phyloP scores from a whole-genome alignment of 2,329 filamentous ascomycete genomes.

The Monosporascus sp. region DNA sequence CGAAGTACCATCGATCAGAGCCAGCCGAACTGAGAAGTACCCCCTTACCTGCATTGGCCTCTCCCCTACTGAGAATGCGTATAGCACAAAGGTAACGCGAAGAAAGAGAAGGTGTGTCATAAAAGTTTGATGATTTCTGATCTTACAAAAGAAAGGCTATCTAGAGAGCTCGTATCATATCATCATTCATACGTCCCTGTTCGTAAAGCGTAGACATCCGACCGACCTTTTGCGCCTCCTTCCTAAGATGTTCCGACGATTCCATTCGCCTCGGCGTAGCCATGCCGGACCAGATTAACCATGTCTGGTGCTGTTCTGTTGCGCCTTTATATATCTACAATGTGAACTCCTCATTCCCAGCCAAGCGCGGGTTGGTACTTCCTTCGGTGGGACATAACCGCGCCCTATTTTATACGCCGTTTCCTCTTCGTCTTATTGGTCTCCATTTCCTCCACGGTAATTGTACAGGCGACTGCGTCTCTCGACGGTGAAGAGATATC shows the following conservation, averaged over 20 bases:
- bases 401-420: conserved; percentile 1
- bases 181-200: conserved; percentile 27
- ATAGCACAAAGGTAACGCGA: conserved; percentile 2
- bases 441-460: background rate
- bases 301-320: conserved; percentile 4
- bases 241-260: conserved; percentile 8
- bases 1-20: too few relatives aligned
- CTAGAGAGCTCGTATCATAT: conserved; percentile 21
- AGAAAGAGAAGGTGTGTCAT: too few relatives aligned
- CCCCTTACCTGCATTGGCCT: too few relatives aligned
- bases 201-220: conserved; percentile 23
- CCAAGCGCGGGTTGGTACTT: conserved; percentile 1
- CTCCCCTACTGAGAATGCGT: too few relatives aligned
- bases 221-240: conserved; percentile 5
- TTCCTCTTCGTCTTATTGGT: background rate
- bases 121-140: too few relatives aligned
- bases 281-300: conserved; percentile 2
- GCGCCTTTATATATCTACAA: conserved; percentile 17
- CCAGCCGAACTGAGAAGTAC: too few relatives aligned
- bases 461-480: conserved; percentile 1
- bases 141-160: background rate
- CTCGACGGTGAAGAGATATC: conserved; percentile 1
- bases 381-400: background rate
- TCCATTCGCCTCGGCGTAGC: conserved; percentile 1
- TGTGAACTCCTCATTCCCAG: conserved; percentile 5